A percentile compares a stretch with the other conserved stretches of the same genome.
These are phyloP conservation scores for Boletus patriciae DNA, from an alignment of 768 basidiomycete genomes.

Conservation along the genomic window DNA sequence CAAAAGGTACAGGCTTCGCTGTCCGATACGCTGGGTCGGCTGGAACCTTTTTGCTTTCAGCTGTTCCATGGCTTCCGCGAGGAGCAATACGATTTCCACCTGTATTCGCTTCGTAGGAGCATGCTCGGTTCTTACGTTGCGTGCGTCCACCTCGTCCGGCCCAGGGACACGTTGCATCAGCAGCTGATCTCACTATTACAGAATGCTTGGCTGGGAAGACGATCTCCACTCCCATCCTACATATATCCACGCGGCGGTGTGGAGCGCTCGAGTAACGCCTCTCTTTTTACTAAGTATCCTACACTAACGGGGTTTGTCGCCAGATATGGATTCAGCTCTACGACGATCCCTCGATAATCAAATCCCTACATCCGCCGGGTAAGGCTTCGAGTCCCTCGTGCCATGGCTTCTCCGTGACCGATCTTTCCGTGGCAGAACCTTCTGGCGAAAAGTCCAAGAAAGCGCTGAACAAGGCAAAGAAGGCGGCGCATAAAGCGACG, in stretches of 20 bases:
- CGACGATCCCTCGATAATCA: conserved; percentile 68
- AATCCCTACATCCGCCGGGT: conserved; percentile 40
- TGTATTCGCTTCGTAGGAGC: conserved; percentile 87
- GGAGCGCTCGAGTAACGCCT: conserved; percentile 61
- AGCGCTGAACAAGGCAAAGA: conserved; percentile 85
- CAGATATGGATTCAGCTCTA: conserved; percentile 74
- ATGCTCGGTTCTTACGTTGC: conserved; percentile 83
- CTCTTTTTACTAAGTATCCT: conserved; percentile 8
- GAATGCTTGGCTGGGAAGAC: conserved; percentile 83
- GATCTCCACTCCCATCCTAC: conserved; percentile 70
- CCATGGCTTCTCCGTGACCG: conserved; percentile 26
- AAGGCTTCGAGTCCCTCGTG: conserved; percentile 19
- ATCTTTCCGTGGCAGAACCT: conserved; percentile 12
- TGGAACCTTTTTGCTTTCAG: conserved; percentile 37
- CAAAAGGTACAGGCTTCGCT: conserved; percentile 53
- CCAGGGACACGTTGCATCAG: background rate
- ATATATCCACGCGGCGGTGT: conserved; percentile 71
- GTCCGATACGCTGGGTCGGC: background rate
- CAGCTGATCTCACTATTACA: conserved; percentile 30
- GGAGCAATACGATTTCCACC: conserved; percentile 98
- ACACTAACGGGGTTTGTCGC: conserved; percentile 10
- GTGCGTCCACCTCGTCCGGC: conserved; percentile 46
- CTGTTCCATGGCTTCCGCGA: conserved; percentile 87
- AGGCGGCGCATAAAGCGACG: conserved; percentile 59
- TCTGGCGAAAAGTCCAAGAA: conserved; percentile 56